Evolutionary conservation across 352 stramenopile genomes (phyloP).

Genomic region (Phytophthora kernoviae): DNA sequence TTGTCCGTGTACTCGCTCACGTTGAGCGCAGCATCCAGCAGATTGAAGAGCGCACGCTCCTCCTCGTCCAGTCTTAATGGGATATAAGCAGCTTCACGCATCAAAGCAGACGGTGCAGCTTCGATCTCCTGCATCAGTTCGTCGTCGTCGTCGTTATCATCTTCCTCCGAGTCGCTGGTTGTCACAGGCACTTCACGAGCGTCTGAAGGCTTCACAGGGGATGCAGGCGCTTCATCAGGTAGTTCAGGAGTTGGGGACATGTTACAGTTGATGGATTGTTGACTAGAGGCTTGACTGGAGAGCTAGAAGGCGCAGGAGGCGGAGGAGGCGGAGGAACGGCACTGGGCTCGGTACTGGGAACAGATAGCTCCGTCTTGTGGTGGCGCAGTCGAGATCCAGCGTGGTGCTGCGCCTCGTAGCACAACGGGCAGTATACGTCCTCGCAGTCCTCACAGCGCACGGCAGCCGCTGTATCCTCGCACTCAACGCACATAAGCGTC

Average conservation of each 20-base stretch:
- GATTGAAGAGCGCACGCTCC: conserved; percentile 76
- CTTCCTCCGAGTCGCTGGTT: conserved; percentile 37
- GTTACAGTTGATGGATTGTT: neutral
- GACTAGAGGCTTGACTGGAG: conserved; percentile 5
- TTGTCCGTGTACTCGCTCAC: conserved; percentile 94
- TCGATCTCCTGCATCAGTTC: conserved; percentile 43
- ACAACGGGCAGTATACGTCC: conserved; percentile 81
- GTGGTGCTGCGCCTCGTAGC: conserved; percentile 76
- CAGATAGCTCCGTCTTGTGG: conserved; percentile 32
- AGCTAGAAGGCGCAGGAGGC: conserved; percentile 2
- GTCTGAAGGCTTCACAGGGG: conserved; percentile 9
- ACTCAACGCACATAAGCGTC: conserved; percentile 77
- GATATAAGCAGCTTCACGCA: conserved; percentile 57
- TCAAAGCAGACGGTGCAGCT: conserved; percentile 22
- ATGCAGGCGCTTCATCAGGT: conserved; percentile 3
- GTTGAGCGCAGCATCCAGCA: conserved; percentile 83
- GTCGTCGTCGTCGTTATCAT: conserved; percentile 24
- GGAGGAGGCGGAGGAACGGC: neutral
- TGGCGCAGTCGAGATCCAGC: conserved; percentile 59
- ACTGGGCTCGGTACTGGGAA: neutral
- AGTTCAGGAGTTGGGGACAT: neutral
- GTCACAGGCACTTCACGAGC: conserved; percentile 18
- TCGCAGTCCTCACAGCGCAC: conserved; percentile 68
- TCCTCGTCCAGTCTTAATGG: conserved; percentile 69
- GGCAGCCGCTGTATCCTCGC: conserved; percentile 78